Evolutionary conservation across 2,329 filamentous ascomycete genomes (phyloP).

Genomic region (Epichloe glyceriae): DNA sequence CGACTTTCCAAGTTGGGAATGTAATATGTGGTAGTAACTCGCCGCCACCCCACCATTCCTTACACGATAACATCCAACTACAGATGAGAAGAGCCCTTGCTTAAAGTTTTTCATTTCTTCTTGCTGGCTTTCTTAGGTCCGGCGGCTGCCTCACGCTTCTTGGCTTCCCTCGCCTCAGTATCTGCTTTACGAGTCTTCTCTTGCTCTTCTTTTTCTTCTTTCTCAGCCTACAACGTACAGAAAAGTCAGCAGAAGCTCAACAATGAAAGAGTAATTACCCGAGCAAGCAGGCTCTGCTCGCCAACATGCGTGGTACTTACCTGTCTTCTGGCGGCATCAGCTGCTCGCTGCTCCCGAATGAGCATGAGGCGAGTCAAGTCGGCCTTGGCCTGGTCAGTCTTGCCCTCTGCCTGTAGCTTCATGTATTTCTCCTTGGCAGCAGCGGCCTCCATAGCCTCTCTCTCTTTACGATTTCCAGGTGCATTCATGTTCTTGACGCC

Average conservation of each 20-base stretch:
- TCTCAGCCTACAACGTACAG: conserved; percentile 34
- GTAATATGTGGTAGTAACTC: not conserved
- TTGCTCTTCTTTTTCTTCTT: conserved; percentile 40
- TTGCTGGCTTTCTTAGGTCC: conserved; percentile 36
- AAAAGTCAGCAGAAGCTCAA: conserved; percentile 11
- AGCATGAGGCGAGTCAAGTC: conserved; percentile 73
- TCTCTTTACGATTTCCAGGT: conserved; percentile 37
- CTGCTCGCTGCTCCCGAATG: conserved; percentile 76
- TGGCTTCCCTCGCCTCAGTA: conserved; percentile 42
- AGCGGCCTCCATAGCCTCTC: conserved; percentile 70
- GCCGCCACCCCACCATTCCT: not conserved
- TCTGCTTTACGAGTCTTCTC: conserved; percentile 36
- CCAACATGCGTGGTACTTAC: conserved; percentile 27
- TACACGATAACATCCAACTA: not conserved
- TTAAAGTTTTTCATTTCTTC: conserved; percentile 23
- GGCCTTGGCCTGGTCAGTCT: conserved; percentile 88
- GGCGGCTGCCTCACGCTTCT: conserved; percentile 39
- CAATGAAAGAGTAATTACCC: not conserved
- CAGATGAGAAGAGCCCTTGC: not conserved
- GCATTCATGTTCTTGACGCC: conserved; percentile 42
- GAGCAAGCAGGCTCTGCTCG: not conserved
- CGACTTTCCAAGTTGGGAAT: not conserved
- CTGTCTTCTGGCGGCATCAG: conserved; percentile 70
- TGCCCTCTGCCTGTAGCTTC: conserved; percentile 85
- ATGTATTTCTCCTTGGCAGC: conserved; percentile 83